Base-by-base conservation (phyloP, 2,329 filamentous ascomycete genomes). In the Madurella mycetomatis region DNA sequence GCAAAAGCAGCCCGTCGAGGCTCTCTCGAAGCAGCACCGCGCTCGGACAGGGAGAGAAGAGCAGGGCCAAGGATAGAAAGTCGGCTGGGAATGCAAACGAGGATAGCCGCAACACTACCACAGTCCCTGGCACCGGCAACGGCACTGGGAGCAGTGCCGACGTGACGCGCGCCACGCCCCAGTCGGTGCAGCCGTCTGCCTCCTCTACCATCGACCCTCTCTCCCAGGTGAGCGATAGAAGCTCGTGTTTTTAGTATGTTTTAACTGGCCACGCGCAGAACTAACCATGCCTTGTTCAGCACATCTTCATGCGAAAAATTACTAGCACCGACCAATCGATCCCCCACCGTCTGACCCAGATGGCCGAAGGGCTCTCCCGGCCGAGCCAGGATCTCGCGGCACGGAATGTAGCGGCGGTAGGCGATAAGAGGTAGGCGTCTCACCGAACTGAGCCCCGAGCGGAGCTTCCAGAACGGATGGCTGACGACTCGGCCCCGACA, bases 401-500 rank as follows among this genome's bases (percentile, higher is more conserved):
- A 50, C 78, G 73, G 57, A 65, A 70, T 42, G 42, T 58, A 16
- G 41, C 57, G 64, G 65, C 66, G 31, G 64, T 62, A 48, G 86
- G 77, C 68, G 85, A 88, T 57, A 87, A 86, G 73, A 88, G 81
- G 85, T 88, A 73, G 66, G 80, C 76, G 11, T 4, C 2, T 5
- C 1, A 7, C 25, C 9, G 2, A 9, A 4, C 4, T 18, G 11
- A 12, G 34, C 4, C 34, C 34, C 4, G 5, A 19, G 9, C 1
- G 13, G 19, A 25, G 16, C 25, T 42, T 31, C 12, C 9, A 11
- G 12, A 11, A 19, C 9, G 18, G 30, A 53, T 12, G 13, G 41
- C 60, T 60, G 49, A 60, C 51, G 9, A 31, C 25, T n/a, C 15
- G 7, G 18, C 15, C 16, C 11, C 19, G 15, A 19, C 34, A 18